Conservation (phyloP, 768 basidiomycete genomes). For the Paxillus involutus region DNA sequence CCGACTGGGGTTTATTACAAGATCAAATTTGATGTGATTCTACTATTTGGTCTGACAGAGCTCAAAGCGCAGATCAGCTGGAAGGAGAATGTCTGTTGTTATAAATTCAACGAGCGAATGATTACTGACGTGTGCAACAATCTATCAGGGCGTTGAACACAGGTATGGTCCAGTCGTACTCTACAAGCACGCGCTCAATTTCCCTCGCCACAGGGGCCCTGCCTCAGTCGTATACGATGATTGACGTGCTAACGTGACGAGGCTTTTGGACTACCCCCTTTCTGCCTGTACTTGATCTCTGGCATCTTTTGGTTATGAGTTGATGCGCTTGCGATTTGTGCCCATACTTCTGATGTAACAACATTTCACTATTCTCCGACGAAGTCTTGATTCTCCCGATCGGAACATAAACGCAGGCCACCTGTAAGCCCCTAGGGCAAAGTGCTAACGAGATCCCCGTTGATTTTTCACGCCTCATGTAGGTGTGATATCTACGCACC, state of each 20-base stretch:
- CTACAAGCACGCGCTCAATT: neutral
- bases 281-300: too few species aligned
- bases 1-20: constrained; percentile 18
- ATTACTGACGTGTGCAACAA: neutral
- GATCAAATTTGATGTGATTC: constrained; percentile 29
- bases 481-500: neutral
- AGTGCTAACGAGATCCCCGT: neutral
- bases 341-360: neutral
- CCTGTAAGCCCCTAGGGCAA: neutral
- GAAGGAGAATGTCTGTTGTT: constrained; percentile 30
- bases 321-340: too few species aligned
- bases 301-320: neutral
- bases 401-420: neutral
- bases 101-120: neutral
- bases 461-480: neutral
- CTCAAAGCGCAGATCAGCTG: constrained; percentile 41
- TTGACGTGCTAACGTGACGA: neutral
- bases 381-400: neutral
- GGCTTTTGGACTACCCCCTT: neutral
- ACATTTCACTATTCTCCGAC: neutral
- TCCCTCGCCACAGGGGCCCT: constrained; percentile 13
- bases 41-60: constrained; percentile 39
- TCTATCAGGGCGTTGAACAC: neutral
- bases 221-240: constrained; percentile 22
- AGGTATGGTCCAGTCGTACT: neutral